Conservation (phyloP, 495 filamentous ascomycete species). For the Trichoderma parareesei region DNA sequence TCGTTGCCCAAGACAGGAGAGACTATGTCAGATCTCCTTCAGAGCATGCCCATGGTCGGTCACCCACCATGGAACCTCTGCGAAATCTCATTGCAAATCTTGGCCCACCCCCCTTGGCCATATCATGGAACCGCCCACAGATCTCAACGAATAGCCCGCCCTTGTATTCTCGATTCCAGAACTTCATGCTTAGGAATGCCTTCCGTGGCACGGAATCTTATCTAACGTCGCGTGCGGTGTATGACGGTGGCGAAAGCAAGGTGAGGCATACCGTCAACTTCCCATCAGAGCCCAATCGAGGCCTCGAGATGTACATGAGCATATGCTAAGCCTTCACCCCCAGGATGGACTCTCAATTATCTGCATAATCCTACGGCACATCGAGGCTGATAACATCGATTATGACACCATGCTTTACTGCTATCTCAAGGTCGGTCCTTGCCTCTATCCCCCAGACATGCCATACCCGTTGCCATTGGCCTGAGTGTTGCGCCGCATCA, state of each 20-base stretch:
- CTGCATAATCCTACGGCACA: slow-evolving; percentile 56
- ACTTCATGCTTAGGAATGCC: slow-evolving; percentile 61
- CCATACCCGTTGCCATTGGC: neutral
- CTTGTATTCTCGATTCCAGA: slow-evolving; percentile 56
- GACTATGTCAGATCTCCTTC: slow-evolving; percentile 42
- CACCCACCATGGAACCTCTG: slow-evolving; percentile 43
- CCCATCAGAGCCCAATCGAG: neutral
- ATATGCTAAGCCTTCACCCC: slow-evolving; percentile 5
- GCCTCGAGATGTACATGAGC: neutral
- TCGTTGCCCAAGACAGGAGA: slow-evolving; percentile 48
- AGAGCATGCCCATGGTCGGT: slow-evolving; percentile 35
- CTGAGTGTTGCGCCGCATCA: neutral
- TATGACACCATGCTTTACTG: slow-evolving; percentile 54
- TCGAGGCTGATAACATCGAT: slow-evolving; percentile 51
- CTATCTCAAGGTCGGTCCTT: slow-evolving; percentile 48
- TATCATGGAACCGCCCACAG: slow-evolving; percentile 54
- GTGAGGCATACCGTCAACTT: slow-evolving; percentile 16
- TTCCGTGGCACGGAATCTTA: slow-evolving; percentile 53
- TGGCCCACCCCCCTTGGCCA: slow-evolving; percentile 54
- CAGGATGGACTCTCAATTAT: slow-evolving; percentile 57
- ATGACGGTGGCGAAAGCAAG: slow-evolving; percentile 60
- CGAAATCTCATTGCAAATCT: slow-evolving; percentile 52
- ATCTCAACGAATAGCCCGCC: slow-evolving; percentile 49
- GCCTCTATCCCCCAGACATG: neutral
- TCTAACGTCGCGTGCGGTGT: slow-evolving; percentile 51